phyloP scores from a whole-genome alignment of 352 stramenopile genomes.

The Phytophthora pini region DNA sequence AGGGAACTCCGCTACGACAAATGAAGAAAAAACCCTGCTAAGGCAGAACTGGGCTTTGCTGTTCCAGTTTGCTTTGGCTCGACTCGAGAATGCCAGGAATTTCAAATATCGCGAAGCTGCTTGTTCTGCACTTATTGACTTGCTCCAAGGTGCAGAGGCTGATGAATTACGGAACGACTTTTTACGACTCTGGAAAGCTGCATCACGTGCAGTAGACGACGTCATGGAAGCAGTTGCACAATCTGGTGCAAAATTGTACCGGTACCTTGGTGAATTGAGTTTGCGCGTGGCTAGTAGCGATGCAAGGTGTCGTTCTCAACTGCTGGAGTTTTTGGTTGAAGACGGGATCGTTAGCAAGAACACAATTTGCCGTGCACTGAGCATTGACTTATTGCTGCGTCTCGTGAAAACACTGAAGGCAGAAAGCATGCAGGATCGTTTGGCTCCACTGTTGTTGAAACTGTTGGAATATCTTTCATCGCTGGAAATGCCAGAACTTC shows the following conservation, averaged over 20 bases:
- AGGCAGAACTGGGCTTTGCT: slow-evolving; percentile 60
- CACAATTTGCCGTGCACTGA: slow-evolving; percentile 64
- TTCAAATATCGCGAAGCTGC: slow-evolving; percentile 86
- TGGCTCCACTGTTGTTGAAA: slow-evolving; percentile 67
- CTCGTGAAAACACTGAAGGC: slow-evolving; percentile 73
- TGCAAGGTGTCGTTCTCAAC: slow-evolving; percentile 47
- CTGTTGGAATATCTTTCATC: slow-evolving; percentile 85
- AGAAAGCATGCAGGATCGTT: slow-evolving; percentile 54
- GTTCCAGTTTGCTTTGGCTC: slow-evolving; percentile 62
- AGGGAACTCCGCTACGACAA: slow-evolving; percentile 37
- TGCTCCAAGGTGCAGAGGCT: slow-evolving; percentile 65
- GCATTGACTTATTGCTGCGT: slow-evolving; percentile 76
- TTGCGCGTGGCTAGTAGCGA: slow-evolving; percentile 68
- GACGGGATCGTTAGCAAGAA: slow-evolving; percentile 81
- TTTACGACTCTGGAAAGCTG: slow-evolving; percentile 66
- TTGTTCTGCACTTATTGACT: slow-evolving; percentile 64
- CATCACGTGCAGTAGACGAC: slow-evolving; percentile 78
- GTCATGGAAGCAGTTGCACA: slow-evolving; percentile 75
- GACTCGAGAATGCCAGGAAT: slow-evolving; percentile 72
- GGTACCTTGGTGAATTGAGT: slow-evolving; percentile 74
- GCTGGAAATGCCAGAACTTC: slow-evolving; percentile 81
- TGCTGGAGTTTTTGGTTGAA: slow-evolving; percentile 72
- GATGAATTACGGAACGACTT: slow-evolving; percentile 59
- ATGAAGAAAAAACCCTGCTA: slow-evolving; percentile 58
- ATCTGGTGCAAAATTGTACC: slow-evolving; percentile 77